Conservation (phyloP, 305 asterid genomes). For the Rubia balearica region DNA sequence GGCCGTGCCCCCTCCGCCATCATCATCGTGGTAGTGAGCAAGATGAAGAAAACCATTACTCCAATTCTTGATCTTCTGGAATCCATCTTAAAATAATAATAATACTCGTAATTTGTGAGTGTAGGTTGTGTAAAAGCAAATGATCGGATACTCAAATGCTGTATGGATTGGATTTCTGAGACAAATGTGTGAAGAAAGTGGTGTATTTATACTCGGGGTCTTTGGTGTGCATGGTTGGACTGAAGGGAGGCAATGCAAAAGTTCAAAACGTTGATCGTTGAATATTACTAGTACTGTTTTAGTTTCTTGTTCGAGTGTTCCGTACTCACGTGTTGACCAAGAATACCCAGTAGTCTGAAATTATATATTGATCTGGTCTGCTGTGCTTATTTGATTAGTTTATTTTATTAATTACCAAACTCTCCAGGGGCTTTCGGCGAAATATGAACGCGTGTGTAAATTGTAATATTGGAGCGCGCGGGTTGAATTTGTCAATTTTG, state of each 20-base stretch:
- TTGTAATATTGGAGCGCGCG: neutral
- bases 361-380: neutral
- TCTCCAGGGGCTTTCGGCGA: neutral
- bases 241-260: neutral
- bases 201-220: neutral
- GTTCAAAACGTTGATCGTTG: neutral
- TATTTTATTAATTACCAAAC: neutral
- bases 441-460: neutral
- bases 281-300: neutral
- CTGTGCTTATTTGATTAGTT: neutral
- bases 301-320: neutral
- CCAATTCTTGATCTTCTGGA: neutral
- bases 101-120: too few species aligned
- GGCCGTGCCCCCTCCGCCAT: conserved; percentile 26
- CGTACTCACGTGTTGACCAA: conserved; percentile 10
- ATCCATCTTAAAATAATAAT: neutral
- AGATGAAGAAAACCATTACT: conserved; percentile 11
- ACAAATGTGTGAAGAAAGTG: neutral
- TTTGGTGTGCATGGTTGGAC: neutral
- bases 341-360: neutral
- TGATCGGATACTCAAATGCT: neutral
- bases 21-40: conserved; percentile 16
- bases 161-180: neutral
- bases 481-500: neutral
- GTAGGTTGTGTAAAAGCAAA: neutral